Evolutionary conservation across 257 asterid genomes (phyloP).

Genomic region (Solanum virginianum): DNA sequence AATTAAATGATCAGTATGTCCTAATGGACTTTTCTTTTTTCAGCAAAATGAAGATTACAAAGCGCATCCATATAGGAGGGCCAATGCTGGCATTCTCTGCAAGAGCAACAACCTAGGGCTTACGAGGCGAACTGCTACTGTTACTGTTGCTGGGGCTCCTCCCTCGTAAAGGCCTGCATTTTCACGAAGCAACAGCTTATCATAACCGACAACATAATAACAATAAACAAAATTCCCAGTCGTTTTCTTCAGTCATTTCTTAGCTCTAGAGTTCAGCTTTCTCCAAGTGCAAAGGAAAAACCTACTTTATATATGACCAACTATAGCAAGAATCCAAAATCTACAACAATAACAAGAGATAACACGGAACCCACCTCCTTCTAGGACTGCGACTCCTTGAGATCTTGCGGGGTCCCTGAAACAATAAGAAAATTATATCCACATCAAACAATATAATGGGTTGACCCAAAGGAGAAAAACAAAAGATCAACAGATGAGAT

Average conservation of each 20-base stretch:
- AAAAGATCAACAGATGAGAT: background rate
- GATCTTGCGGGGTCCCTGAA: conserved; percentile 27
- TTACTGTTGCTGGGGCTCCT: conserved; percentile 32
- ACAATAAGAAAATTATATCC: background rate
- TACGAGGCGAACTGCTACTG: conserved; percentile 27
- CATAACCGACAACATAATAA: background rate
- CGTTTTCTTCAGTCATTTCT: background rate
- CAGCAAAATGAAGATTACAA: background rate
- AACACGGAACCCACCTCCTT: conserved; percentile 18
- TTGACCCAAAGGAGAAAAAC: background rate
- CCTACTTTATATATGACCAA: background rate
- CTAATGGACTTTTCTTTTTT: background rate
- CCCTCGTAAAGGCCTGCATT: conserved; percentile 24
- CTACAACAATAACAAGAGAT: background rate
- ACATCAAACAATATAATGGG: background rate
- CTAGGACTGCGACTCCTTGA: conserved; percentile 43
- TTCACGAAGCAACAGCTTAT: background rate
- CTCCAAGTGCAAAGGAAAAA: background rate
- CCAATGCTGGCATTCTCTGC: background rate
- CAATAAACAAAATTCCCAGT: background rate
- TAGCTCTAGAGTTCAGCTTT: background rate
- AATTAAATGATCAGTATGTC: background rate
- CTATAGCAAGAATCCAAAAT: background rate
- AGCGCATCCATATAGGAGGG: background rate
- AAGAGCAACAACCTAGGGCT: conserved; percentile 1